Conservation (phyloP, 225 moss, liverwort and hornwort genomes). For the Bryum argenteum region DNA sequence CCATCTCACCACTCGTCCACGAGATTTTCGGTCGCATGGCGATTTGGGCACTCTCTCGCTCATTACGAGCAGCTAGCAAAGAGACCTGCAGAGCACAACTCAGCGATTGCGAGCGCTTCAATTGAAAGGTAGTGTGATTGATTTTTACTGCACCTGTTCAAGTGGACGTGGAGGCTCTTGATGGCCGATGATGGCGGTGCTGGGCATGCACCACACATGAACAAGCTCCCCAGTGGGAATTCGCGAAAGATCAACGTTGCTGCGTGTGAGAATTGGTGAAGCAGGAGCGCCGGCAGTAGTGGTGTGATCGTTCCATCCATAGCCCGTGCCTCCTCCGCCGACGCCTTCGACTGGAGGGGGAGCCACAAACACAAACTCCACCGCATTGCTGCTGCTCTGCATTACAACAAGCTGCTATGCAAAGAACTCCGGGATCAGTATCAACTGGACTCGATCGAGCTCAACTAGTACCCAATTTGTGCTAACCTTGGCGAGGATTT, state of each 20-base stretch:
- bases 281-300: constrained; percentile 18
- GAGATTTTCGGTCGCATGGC: constrained; percentile 80
- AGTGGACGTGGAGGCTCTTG: constrained; percentile 84
- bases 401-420: constrained; percentile 35
- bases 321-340: constrained; percentile 87
- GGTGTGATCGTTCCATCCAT: constrained; percentile 66
- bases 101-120: background rate
- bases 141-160: constrained; percentile 51
- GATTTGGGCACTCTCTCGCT: constrained; percentile 82
- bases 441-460: background rate
- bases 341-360: constrained; percentile 86
- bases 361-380: constrained; percentile 54
- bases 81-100: constrained; percentile 41
- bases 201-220: constrained; percentile 89
- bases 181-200: constrained; percentile 79
- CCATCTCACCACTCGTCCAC: constrained; percentile 73
- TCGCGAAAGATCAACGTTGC: constrained; percentile 44
- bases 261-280: constrained; percentile 30
- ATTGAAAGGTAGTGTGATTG: background rate
- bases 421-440: background rate
- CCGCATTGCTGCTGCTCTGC: constrained; percentile 60
- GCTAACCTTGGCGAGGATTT: background rate
- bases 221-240: constrained; percentile 71
- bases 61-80: constrained; percentile 84
- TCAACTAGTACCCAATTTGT: background rate